phyloP scores from a whole-genome alignment of 306 rosid genomes.

The Quercus glauca region DNA sequence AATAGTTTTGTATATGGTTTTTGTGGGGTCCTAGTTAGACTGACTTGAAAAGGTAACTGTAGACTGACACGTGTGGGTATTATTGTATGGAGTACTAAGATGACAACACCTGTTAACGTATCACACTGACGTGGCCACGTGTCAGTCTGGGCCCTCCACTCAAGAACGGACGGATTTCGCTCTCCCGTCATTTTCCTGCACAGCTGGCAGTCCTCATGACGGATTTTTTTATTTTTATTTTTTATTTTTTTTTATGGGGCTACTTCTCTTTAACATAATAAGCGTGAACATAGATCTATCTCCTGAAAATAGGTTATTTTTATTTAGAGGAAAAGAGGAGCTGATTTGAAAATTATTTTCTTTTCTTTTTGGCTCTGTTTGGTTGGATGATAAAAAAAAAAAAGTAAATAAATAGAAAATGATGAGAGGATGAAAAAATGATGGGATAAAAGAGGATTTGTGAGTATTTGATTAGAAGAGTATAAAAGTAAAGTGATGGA shows the following conservation, averaged over 20 bases:
- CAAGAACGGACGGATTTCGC: constrained; percentile 5
- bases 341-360: no score
- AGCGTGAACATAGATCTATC: no score
- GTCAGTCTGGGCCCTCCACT: constrained; percentile 13
- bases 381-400: no score
- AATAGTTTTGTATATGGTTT: neutral
- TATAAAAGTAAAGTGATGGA: no score
- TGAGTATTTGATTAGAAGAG: no score
- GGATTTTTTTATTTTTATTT: neutral
- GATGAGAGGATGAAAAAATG: rapidly evolving
- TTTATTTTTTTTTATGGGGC: no score
- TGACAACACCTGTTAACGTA: constrained; percentile 26
- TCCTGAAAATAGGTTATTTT: no score
- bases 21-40: neutral
- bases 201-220: constrained; percentile 28
- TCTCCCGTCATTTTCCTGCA: neutral
- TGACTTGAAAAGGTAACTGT: neutral
- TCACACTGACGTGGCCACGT: constrained; percentile 28
- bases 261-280: no score
- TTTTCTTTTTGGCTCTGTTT: no score
- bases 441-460: no score
- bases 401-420: no score
- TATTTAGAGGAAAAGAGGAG: no score
- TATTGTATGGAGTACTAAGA: neutral
- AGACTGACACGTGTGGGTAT: neutral